Evolutionary conservation across 2,329 filamentous ascomycete species (phyloP), one percentile per base, ranked within the genome.

Genomic region (Fusarium subglutinans): DNA sequence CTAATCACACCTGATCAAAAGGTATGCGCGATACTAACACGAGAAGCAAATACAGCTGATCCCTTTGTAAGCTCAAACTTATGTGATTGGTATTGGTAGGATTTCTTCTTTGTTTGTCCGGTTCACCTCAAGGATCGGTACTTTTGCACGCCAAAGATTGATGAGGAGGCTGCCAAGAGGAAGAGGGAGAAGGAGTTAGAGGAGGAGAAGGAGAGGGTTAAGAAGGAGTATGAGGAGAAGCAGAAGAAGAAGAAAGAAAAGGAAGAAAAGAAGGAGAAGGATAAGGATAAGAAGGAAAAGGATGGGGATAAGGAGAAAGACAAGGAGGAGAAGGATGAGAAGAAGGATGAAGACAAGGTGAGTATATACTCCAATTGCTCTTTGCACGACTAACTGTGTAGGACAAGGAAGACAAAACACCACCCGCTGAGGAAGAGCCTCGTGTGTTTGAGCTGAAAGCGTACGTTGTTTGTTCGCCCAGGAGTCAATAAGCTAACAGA

Each of bases 31-130:
- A 40, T 59, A 33, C 40, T 53, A 11, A 50, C 45, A 58, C 35
- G 24, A 28, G 5, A n/a, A 40, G 67, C 43, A 58, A 53, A 53
- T 55, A 15, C 61, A 33, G 62, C 58, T 70, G 58, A 72, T 47
- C 67, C 33, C 40, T 57, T 26, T 41, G 30, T 43, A 63, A 33
- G 56, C 60, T 69, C 26, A 63, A 30, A 56, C 60, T 70, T 58
- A 74, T 73, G 45, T 59, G 50, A 40, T 74, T 41, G 14, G 14
- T 37, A 62, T 60, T 56, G 37, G 62, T 59, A 82, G 87, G 95
- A 98, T 81, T 97, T 95, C 83, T 98, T 99, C 85, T 98, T 97
- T 81, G 90, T 97, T 50, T 99, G 96, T 78, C 87, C 91, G 11
- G 86, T 88, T 38, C 96, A 99, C 82, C 85, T 98, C 14, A 94